Evolutionary conservation across 129 eudicot species (phyloP), one percentile per base, ranked within the genome.

Genomic region (Kitagawia praeruptora): DNA sequence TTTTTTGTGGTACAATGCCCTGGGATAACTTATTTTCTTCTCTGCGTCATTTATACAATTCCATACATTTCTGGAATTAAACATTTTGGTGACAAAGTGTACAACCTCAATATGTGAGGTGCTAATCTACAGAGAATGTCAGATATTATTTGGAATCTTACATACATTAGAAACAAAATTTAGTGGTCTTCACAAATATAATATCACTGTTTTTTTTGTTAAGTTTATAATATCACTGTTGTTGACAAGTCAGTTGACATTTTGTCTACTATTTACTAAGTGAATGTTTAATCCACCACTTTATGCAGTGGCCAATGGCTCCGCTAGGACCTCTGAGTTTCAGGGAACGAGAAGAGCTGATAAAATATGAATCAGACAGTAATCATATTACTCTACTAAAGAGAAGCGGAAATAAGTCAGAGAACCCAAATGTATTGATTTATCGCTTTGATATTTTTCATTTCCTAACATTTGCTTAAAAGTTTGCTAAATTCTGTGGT

Each of bases 301-400:
- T 41, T 34, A 6, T 75, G 63, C 77, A 75, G 77, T 75, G 77
- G 77, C 58, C 77, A 46, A 44, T n/a, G 69, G 34, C 15, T 23
- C 67, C 5, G 64, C 11, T 40, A 4, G 9, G 10, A 6, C 37
- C 38, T 9, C 53, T 5, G 37, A 74, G 77, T 74, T 74, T 74
- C 37, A n/a, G 67, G 56, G 64, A 49, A 19, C 46, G 27, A 7
- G 66, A 75, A 31, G 66, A 75, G 56, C 11, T 75, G 79, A 49
- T 75, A 28, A 75, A 37, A 18, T 34, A 11, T 49, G 48, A 31
- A 56, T 25, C 64, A 31, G 46, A 75, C 27, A 18, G 66, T 34
- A 75, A 75, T 48, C 56, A 58, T 18, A 48, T 49, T 75, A 19
- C 79, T 49, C 15, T 75, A 28, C 66, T 27, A 15, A 49, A 47